Conservation (phyloP, 2,329 filamentous ascomycete genomes). For the Penicillium corylophilum region DNA sequence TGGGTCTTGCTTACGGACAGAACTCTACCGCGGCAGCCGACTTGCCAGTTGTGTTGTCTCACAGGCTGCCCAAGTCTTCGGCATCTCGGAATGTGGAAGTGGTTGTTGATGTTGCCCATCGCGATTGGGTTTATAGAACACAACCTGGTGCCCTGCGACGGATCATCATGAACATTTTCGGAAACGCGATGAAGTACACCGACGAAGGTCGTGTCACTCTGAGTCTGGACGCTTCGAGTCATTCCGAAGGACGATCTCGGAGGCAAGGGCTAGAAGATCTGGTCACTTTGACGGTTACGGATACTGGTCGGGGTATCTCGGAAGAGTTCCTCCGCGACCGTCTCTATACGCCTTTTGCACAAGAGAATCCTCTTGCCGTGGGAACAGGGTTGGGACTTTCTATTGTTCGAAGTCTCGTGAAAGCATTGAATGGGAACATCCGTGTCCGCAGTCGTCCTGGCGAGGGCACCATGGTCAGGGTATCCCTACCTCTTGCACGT, state of each 20-base stretch:
- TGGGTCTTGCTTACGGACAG: constrained; percentile 47
- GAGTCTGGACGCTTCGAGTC: constrained; percentile 33
- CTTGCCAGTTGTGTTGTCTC: constrained; percentile 23
- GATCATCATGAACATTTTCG: constrained; percentile 63
- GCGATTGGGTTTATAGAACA: constrained; percentile 55
- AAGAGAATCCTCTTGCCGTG: constrained; percentile 60
- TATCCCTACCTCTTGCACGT: constrained; percentile 46
- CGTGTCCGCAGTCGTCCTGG: constrained; percentile 55
- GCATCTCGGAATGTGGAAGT: constrained; percentile 43
- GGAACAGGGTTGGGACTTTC: constrained; percentile 59
- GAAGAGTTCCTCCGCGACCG: constrained; percentile 60
- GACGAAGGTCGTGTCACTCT: constrained; percentile 52
- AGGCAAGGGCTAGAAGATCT: constrained; percentile 35
- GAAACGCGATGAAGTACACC: constrained; percentile 64
- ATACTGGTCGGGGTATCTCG: constrained; percentile 66
- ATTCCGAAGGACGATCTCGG: constrained; percentile 30
- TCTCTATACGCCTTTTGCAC: constrained; percentile 58
- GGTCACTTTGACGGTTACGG: constrained; percentile 52
- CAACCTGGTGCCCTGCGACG: constrained; percentile 56
- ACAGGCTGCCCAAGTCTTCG: constrained; percentile 6
- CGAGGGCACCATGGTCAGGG: constrained; percentile 56
- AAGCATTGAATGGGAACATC: constrained; percentile 60
- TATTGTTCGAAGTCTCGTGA: constrained; percentile 62
- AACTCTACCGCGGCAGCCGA: constrained; percentile 27
- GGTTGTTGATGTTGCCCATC: constrained; percentile 53